These are phyloP conservation scores for Tolypocladium inflatum DNA, from an alignment of 2,329 filamentous ascomycete genomes.

Conservation along the genomic window DNA sequence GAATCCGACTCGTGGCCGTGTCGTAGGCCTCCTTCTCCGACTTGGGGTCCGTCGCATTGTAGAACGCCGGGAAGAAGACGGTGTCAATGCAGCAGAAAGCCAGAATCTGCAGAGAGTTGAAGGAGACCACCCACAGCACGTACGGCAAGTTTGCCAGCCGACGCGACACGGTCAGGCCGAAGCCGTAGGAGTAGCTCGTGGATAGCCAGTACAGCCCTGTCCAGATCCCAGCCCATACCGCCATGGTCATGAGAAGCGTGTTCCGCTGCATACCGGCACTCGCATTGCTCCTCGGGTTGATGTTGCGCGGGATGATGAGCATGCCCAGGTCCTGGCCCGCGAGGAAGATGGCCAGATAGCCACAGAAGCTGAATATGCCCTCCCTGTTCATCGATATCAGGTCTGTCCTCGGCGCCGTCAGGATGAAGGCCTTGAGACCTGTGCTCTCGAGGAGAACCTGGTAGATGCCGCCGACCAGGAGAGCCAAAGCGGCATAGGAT, in stretches of 20 bases:
- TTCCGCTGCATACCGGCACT: slow-evolving; percentile 38
- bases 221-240: slow-evolving; percentile 59
- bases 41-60: slow-evolving; percentile 44
- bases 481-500: slow-evolving; percentile 66
- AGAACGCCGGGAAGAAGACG: slow-evolving; percentile 63
- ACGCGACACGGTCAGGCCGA: slow-evolving; percentile 71
- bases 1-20: slow-evolving; percentile 68
- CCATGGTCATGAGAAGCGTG: slow-evolving; percentile 53
- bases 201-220: slow-evolving; percentile 57
- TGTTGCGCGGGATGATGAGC: slow-evolving; percentile 58
- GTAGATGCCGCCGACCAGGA: slow-evolving; percentile 61
- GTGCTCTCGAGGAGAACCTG: slow-evolving; percentile 70
- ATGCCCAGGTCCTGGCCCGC: slow-evolving; percentile 78
- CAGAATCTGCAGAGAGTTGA: slow-evolving; percentile 77
- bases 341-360: slow-evolving; percentile 91
- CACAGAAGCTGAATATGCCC: slow-evolving; percentile 88
- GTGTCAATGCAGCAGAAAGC: slow-evolving; percentile 72
- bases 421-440: slow-evolving; percentile 69
- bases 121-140: slow-evolving; percentile 83
- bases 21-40: slow-evolving; percentile 55
- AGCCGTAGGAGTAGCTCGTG: slow-evolving; percentile 59
- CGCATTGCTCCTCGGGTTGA: slow-evolving; percentile 31
- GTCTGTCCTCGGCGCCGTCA: slow-evolving; percentile 70
- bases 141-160: slow-evolving; percentile 91
- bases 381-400: slow-evolving; percentile 86